Base-by-base conservation (phyloP, 441 rosid species). In the Adansonia gregorii region DNA sequence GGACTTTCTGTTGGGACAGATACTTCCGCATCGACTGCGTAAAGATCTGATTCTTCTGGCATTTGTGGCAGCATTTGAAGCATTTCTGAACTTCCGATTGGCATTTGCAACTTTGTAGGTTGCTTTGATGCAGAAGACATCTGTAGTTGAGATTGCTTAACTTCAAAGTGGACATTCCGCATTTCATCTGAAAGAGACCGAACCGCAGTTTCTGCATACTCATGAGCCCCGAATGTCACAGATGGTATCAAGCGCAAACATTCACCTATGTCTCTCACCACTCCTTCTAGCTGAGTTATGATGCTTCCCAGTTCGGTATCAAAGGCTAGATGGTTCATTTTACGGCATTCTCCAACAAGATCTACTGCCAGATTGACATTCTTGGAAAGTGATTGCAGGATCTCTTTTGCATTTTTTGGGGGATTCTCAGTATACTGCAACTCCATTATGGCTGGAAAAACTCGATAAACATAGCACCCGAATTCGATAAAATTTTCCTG, bases 391-490 rank as follows among this genome's bases (percentile, higher is more conserved):
- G 93, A 86, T 43, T 83, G 82, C 20, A 91, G 78, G 73, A 88
- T 76, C 78, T 87, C 89, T 73, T 74, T 64, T 15, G 85, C 79
- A 61, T 85, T 86, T 51, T 68, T 78, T 8, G 91, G 83, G 46
- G 78, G 59, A 64, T 76, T 65, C 81, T 84, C 84, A 10, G 80
- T 77, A 70, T 78, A 75, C 86, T 87, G 90, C 82, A 94, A 81
- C 88, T 92, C 98, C 95, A 89, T 88, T 78, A 94, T 72, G 64
- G 85, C 90, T 0, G 84, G 81, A 74, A 86, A 85, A 77, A 86
- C 86, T 75, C 96, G 87, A 81, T 91, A 90, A 19, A 92, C 68
- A 79, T 88, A 92, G 85, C 93, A 87, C 22, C 94, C 91, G 12
- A 85, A 77, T 65, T 88, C 85, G 15, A 78, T 68, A 27, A 94